Conservation (phyloP, 305 asterid species). For the Solanum hybrid region DNA sequence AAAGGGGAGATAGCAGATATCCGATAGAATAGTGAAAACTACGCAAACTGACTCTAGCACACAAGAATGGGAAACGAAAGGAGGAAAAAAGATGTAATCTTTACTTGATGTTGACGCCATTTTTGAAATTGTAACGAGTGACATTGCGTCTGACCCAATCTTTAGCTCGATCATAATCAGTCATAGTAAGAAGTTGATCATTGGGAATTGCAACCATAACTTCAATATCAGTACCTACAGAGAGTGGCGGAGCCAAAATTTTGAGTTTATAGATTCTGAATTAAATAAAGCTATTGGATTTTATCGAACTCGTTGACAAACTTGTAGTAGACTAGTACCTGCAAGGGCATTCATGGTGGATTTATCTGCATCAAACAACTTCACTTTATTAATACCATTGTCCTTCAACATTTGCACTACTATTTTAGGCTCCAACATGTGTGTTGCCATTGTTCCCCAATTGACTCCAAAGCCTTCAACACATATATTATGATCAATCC, state of each 20-base stretch:
- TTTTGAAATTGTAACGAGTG: slow-evolving; percentile 52
- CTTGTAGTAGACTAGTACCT: slow-evolving; percentile 17
- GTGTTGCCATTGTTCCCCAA: slow-evolving; percentile 91
- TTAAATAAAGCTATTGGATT: neutral
- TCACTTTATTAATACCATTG: slow-evolving; percentile 72
- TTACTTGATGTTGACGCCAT: slow-evolving; percentile 78
- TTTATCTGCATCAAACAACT: slow-evolving; percentile 71
- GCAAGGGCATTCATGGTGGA: slow-evolving; percentile 59
- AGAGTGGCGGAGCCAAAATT: accelerated
- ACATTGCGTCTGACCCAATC: slow-evolving; percentile 67
- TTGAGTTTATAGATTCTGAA: neutral
- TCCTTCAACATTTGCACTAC: slow-evolving; percentile 71
- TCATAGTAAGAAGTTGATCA: slow-evolving; percentile 59
- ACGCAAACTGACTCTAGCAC: neutral
- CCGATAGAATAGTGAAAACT: neutral
- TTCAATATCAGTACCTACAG: slow-evolving; percentile 51
- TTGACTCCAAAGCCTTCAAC: slow-evolving; percentile 75
- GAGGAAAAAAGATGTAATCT: neutral
- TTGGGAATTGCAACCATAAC: slow-evolving; percentile 95
- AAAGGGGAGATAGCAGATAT: neutral
- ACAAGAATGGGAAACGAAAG: no score
- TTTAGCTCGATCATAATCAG: slow-evolving; percentile 49
- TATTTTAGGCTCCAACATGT: slow-evolving; percentile 55
- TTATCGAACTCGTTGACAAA: neutral
- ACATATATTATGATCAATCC: neutral